These are phyloP conservation scores for Tuber microsphaerosporum DNA, from an alignment of 495 filamentous ascomycete genomes.

Conservation along the genomic window DNA sequence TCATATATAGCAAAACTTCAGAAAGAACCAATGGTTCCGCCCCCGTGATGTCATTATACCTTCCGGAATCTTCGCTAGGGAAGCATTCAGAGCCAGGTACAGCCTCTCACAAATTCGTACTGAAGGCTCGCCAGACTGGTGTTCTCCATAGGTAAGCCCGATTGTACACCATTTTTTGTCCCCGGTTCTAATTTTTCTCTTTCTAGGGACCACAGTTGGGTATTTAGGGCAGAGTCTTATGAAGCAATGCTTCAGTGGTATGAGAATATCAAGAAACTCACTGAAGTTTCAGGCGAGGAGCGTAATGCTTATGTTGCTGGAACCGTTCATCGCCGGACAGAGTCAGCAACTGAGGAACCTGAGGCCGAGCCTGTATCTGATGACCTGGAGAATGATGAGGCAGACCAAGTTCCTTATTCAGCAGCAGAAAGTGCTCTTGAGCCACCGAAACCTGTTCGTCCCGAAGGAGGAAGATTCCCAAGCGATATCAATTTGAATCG, in stretches of 20 bases:
- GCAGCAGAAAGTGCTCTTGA: constrained; percentile 28
- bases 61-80: constrained; percentile 89
- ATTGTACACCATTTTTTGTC: background rate
- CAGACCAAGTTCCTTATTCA: constrained; percentile 45
- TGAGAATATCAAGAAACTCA: constrained; percentile 79
- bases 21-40: constrained; percentile 61
- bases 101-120: constrained; percentile 94
- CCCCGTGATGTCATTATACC: constrained; percentile 91
- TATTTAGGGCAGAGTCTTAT: constrained; percentile 88
- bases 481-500: constrained; percentile 39
- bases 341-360: constrained; percentile 13
- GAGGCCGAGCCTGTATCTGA: constrained; percentile 23
- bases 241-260: constrained; percentile 98
- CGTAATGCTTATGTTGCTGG: constrained; percentile 69
- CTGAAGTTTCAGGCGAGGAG: constrained; percentile 80
- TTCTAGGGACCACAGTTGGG: constrained; percentile 80
- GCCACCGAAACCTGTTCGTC: constrained; percentile 25
- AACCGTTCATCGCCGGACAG: constrained; percentile 17
- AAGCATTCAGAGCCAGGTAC: constrained; percentile 78
- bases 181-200: constrained; percentile 15
- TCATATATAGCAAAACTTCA: constrained; percentile 32
- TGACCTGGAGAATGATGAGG: constrained; percentile 35
- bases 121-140: constrained; percentile 91
- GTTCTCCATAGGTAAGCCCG: constrained; percentile 60
- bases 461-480: constrained; percentile 41